Evolutionary conservation across 345 rosid genomes (phyloP), one percentile per base, ranked within the genome.

Genomic region (Brassica juncea): DNA sequence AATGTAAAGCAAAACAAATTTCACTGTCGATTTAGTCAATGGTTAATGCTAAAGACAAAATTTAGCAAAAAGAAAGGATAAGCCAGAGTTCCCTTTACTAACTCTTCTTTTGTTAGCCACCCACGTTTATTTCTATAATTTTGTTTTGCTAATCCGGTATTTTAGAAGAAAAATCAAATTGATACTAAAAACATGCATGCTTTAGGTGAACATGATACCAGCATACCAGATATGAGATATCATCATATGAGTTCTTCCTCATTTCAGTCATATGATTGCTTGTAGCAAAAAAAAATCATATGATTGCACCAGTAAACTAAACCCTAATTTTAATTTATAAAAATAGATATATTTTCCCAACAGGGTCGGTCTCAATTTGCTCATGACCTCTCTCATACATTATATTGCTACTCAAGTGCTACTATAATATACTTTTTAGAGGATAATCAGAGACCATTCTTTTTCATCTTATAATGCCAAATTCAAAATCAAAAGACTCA

Each of bases 21-120:
- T 74, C 71, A 12, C 68, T 63, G 70, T 75, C 82, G 5, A 73
- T 61, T 15, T 27, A 74, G 78, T 73, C 82, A 73, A 80, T 74
- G 66, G 59, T 15, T 74, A 9, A 61, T 67, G 65, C 70, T 66
- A 58, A 30, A 58, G 61, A 79, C n/a, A 44, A 44, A 72, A 35
- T 2, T 66, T 21, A 21, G 69, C 58, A 15, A 42, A 49, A 14
- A 49, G 16, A 14, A 49, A 8, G n/a, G 31, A 64, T 16, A 64
- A 71, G 60, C 66, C 37, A 78, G 23, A 39, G 47, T 42, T 23
- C 27, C 77, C 61, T 72, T 72, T 68, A 34, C 12, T 27, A 23
- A 4, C 31, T 78, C 60, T 30, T 66, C 60, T 66, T 66, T 72
- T 58, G 28, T 42, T 66, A 9, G 52, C 73, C 77, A 42, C 62